These are phyloP conservation scores for Trichosporon faecale DNA, from an alignment of 1,284 basidiomycete species.

Conservation along the genomic window DNA sequence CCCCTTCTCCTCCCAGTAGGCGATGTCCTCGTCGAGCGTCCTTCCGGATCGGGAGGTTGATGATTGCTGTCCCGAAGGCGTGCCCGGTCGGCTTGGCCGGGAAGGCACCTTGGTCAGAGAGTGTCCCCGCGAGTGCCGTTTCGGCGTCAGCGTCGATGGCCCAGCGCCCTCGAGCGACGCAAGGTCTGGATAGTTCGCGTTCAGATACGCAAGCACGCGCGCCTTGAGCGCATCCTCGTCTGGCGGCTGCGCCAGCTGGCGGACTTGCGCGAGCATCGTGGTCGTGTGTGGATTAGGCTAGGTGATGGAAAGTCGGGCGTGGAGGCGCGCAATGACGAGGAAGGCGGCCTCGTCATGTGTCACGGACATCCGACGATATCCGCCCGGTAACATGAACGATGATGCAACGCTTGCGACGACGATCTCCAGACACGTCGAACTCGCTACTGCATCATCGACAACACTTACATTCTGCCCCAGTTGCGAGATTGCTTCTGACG, in stretches of 20 bases:
- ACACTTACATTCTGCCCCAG: neutral
- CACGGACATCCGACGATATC: neutral
- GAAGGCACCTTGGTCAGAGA: neutral
- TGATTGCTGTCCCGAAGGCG: neutral
- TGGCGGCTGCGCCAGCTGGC: conserved; percentile 18
- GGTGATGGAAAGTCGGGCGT: neutral
- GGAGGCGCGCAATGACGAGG: neutral
- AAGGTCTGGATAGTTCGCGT: conserved; percentile 36
- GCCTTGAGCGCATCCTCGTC: conserved; percentile 15
- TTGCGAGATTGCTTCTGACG: neutral
- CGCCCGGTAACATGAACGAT: neutral
- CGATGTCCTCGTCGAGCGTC: conserved; percentile 37
- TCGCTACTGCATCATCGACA: neutral
- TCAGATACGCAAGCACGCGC: conserved; percentile 34
- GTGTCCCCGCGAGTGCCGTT: conserved; percentile 3
- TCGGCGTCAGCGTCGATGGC: conserved; percentile 14
- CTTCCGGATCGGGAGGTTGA: conserved; percentile 15
- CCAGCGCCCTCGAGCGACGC: conserved; percentile 24
- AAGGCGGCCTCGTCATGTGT: neutral
- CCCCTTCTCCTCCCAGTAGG: conserved; percentile 37
- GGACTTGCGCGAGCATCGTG: conserved; percentile 9
- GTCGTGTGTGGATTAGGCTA: neutral
- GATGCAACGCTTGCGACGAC: neutral
- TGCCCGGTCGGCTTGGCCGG: conserved; percentile 9
- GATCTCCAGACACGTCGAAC: neutral